A percentile compares a stretch with the other conserved stretches of the same genome.
These are phyloP conservation scores for Pleurotus djamor DNA, from an alignment of 768 basidiomycete species.

Conservation along the genomic window DNA sequence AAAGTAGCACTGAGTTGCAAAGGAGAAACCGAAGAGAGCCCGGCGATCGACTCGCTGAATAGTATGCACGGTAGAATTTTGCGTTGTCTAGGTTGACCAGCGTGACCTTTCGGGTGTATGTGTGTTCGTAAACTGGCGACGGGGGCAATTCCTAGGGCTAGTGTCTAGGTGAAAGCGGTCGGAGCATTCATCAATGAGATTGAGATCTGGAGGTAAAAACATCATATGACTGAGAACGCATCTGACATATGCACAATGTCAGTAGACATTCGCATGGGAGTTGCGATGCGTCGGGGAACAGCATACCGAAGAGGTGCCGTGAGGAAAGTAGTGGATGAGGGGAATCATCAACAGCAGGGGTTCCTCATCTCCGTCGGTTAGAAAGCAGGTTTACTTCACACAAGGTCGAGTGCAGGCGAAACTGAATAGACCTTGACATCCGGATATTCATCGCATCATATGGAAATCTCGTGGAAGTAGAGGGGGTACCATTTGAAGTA, in stretches of 20 bases:
- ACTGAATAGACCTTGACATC: background rate
- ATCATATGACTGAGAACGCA: no score
- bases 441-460: slow-evolving; percentile 7
- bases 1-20: background rate
- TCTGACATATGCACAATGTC: no score
- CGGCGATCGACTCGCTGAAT: background rate
- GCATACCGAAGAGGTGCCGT: slow-evolving; percentile 6
- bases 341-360: background rate
- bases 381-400: background rate
- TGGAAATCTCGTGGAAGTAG: background rate
- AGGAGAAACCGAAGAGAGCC: slow-evolving; percentile 1
- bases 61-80: background rate
- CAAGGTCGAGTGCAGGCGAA: background rate
- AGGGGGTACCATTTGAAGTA: background rate
- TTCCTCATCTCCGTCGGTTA: slow-evolving; percentile 2
- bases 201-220: background rate
- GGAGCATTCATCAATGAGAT: background rate
- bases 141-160: background rate
- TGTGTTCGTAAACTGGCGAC: background rate
- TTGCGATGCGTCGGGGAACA: background rate
- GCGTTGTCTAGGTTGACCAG: background rate
- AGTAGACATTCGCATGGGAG: no score
- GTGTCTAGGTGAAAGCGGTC: background rate
- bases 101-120: background rate
- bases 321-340: background rate